A percentile compares a stretch with the other conserved stretches of the same genome.
Evolutionary conservation across 169 alveolate species (phyloP).

Genomic region (Neospora caninum): DNA sequence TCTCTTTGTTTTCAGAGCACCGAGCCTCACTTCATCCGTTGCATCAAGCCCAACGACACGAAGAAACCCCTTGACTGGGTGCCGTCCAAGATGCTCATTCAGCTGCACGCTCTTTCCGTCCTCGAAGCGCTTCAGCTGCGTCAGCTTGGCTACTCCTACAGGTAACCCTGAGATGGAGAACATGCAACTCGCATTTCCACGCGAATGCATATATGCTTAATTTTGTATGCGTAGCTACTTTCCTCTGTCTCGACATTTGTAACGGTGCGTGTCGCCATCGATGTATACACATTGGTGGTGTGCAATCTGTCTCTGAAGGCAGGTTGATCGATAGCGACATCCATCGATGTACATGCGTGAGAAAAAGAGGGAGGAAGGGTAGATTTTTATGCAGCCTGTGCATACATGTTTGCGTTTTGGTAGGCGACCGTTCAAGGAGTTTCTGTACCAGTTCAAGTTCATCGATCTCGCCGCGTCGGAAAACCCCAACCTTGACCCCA

Average conservation of each 20-base stretch:
- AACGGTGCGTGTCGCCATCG: too few species aligned
- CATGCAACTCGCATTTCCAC: too few species aligned
- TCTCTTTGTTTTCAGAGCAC: constrained; percentile 79
- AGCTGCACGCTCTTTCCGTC: constrained; percentile 91
- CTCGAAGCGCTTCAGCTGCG: constrained; percentile 91
- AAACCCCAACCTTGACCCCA: constrained; percentile 78
- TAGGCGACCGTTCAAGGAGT: constrained; percentile 86
- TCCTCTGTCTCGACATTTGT: background rate
- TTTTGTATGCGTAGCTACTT: background rate
- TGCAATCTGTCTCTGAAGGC: too few species aligned
- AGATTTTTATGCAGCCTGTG: background rate
- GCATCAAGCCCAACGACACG: constrained; percentile 91
- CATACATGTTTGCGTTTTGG: background rate
- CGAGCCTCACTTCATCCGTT: constrained; percentile 90
- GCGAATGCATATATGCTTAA: background rate
- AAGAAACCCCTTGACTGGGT: constrained; percentile 90
- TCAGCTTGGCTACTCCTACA: constrained; percentile 89
- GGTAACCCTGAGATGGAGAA: too few species aligned
- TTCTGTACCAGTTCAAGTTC: constrained; percentile 86
- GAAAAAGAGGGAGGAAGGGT: too few species aligned
- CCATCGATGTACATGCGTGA: too few species aligned
- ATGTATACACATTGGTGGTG: too few species aligned
- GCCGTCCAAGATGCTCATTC: constrained; percentile 87
- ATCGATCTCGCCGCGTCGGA: constrained; percentile 80
- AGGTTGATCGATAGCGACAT: too few species aligned